These are phyloP conservation scores for Sclerotinia glacialis DNA, from an alignment of 2,329 filamentous ascomycete genomes.

Conservation along the genomic window DNA sequence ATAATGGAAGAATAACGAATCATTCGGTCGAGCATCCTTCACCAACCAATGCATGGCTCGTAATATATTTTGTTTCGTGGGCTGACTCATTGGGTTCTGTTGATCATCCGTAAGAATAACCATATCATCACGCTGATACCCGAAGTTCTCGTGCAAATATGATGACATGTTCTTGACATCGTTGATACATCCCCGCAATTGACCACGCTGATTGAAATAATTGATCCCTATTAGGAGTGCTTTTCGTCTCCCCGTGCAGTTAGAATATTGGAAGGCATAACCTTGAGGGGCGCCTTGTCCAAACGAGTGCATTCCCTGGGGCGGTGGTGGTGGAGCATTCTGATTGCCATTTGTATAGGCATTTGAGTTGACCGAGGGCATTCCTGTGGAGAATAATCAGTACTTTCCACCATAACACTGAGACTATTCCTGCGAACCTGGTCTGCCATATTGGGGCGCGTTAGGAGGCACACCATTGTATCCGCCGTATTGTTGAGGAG, in stretches of 20 bases:
- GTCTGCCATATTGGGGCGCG: slow-evolving; percentile 49
- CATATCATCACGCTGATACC: slow-evolving; percentile 95
- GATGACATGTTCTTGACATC: slow-evolving; percentile 96
- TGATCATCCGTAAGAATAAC: slow-evolving; percentile 95
- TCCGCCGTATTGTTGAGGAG: slow-evolving; percentile 50
- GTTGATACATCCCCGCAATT: slow-evolving; percentile 92
- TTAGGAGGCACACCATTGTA: slow-evolving; percentile 40
- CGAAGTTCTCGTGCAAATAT: slow-evolving; percentile 84
- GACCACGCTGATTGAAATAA: slow-evolving; percentile 89
- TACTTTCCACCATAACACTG: background rate
- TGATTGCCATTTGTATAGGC: slow-evolving; percentile 57
- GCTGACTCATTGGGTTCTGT: slow-evolving; percentile 95
- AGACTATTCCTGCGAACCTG: slow-evolving; percentile 43
- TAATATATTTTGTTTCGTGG: slow-evolving; percentile 91
- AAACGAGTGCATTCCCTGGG: slow-evolving; percentile 69
- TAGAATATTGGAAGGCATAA: slow-evolving; percentile 88
- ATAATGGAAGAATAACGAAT: slow-evolving; percentile 97
- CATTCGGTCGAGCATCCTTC: slow-evolving; percentile 87
- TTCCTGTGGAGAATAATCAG: slow-evolving; percentile 36
- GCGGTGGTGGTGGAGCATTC: slow-evolving; percentile 61
- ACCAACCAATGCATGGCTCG: slow-evolving; percentile 98
- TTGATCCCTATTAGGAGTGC: slow-evolving; percentile 93
- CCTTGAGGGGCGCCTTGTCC: slow-evolving; percentile 74
- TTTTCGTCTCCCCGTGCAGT: slow-evolving; percentile 84
- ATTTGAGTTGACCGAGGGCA: slow-evolving; percentile 49